Conservation (phyloP, 1,139 yeast genomes). For the Geotrichum histeridarum region DNA sequence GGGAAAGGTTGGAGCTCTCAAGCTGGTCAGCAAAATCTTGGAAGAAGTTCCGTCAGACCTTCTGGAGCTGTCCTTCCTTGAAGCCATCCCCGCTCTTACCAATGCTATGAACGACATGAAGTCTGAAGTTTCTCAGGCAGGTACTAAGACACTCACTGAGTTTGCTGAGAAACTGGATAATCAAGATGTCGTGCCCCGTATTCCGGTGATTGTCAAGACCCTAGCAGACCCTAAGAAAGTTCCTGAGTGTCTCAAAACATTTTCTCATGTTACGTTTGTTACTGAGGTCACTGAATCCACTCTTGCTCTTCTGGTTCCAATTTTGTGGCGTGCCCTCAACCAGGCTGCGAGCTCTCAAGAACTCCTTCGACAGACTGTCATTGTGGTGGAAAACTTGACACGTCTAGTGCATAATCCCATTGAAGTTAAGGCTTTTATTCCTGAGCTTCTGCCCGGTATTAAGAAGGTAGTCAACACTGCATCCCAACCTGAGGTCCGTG, state of each 20-base stretch:
- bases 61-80: slow-evolving; percentile 72
- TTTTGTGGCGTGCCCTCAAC: slow-evolving; percentile 83
- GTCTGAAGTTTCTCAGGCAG: slow-evolving; percentile 89
- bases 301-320: slow-evolving; percentile 82
- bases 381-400: slow-evolving; percentile 91
- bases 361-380: slow-evolving; percentile 92
- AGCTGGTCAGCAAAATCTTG: slow-evolving; percentile 63
- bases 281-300: slow-evolving; percentile 98
- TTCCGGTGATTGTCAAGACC: slow-evolving; percentile 79
- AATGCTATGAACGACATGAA: slow-evolving; percentile 92
- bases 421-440: slow-evolving; percentile 85
- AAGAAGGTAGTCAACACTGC: slow-evolving; percentile 85
- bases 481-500: slow-evolving; percentile 94
- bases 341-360: slow-evolving; percentile 89
- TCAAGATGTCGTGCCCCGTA: slow-evolving; percentile 83
- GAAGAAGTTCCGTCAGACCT: slow-evolving; percentile 82
- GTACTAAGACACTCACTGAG: slow-evolving; percentile 60
- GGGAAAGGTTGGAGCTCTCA: slow-evolving; percentile 75
- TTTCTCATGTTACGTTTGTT: slow-evolving; percentile 92
- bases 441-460: slow-evolving; percentile 82
- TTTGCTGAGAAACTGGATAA: slow-evolving; percentile 84
- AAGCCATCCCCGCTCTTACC: slow-evolving; percentile 76
- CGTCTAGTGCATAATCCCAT: slow-evolving; percentile 90
- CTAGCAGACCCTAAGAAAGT: slow-evolving; percentile 86
- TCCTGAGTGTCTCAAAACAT: slow-evolving; percentile 80